A percentile compares a stretch with the other conserved stretches of the same genome.
phyloP scores from a whole-genome alignment of 2,329 filamentous ascomycete species.

The Neurospora sp. region DNA sequence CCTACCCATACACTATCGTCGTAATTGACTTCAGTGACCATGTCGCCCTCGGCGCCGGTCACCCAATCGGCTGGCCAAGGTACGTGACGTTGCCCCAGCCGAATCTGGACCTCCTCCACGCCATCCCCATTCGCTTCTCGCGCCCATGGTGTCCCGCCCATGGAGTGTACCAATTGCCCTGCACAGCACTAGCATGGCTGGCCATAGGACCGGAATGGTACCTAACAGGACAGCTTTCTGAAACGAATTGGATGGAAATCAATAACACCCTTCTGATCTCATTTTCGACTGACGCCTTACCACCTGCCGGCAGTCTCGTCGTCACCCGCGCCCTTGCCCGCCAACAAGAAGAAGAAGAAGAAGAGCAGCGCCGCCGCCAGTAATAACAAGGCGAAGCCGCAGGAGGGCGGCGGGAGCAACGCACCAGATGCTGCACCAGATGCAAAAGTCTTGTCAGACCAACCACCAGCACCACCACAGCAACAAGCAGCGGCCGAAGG shows the following conservation, averaged over 20 bases:
- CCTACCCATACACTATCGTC: not conserved
- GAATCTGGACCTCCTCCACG: not conserved
- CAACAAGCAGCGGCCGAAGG: not conserved
- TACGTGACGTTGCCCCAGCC: constrained; percentile 9
- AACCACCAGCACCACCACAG: constrained; percentile 22
- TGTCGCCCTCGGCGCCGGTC: constrained; percentile 28
- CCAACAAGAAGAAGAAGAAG: constrained; percentile 49
- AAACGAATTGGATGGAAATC: not conserved
- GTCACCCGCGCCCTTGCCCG: constrained; percentile 5
- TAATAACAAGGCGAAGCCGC: constrained; percentile 45
- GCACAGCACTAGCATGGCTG: not conserved
- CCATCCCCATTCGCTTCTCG: not conserved
- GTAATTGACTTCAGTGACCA: constrained; percentile 13
- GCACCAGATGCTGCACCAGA: constrained; percentile 16
- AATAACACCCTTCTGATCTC: not conserved
- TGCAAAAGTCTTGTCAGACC: constrained; percentile 33
- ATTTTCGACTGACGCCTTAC: not conserved
- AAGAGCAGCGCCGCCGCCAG: constrained; percentile 23
- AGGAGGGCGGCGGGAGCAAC: constrained; percentile 24
- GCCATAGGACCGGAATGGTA: not conserved
- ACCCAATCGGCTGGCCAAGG: constrained; percentile 20
- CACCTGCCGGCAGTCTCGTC: constrained; percentile 18
- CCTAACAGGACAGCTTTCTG: not conserved
- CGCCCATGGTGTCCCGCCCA: constrained; percentile 2
- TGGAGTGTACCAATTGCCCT: not conserved